Base-by-base conservation (phyloP, 257 asterid genomes). In the Eustoma russellianum region DNA sequence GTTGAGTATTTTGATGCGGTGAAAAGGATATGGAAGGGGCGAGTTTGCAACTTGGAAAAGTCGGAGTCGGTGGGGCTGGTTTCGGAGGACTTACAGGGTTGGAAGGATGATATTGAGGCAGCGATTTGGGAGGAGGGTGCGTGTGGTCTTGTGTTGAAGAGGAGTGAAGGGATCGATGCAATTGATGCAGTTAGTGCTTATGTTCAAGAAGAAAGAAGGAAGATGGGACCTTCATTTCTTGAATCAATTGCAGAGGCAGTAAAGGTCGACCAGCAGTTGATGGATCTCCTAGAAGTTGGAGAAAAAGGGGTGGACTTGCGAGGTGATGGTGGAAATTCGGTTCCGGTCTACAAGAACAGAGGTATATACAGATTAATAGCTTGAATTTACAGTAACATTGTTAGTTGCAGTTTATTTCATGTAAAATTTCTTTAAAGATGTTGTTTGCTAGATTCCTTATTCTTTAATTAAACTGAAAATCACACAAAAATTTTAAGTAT, bases 51-150 rank as follows among this genome's bases (percentile, higher is more conserved):
- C 28, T 61, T 80, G 83, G 77, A 73, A 75, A 68, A 56, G 19
- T 46, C 33, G 48, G 79, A 59, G 78, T 61, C 55, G 46, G 74
- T 76, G 17, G 83, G 92, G 5, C 41, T 88, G 73, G 59, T 74
- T 58, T 85, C 94, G 5, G 83, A 73, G 41, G 85, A 68, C 41
- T 65, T 90, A 57, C 53, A 51, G 74, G 50, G 15, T 34, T 90
- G 96, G 96, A 84, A 70, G 65, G 91, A 73, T 17, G 85, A 76
- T 38, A 59, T 86, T 14, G 89, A 86, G 71, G 81, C 81, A 8
- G 86, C 96, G 0, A 69, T 83, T 15, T 75, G 77, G 85, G 85
- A 86, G 3, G 80, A 83, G 45, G 28, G 57, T 41, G 72, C 48
- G 18, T 38, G 43, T 6, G 54, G 56, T 46, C 47, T 47, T 51